Evolutionary conservation across 495 filamentous ascomycete genomes (phyloP), one percentile per base, ranked within the genome.

Genomic region (Neurospora pannonica): DNA sequence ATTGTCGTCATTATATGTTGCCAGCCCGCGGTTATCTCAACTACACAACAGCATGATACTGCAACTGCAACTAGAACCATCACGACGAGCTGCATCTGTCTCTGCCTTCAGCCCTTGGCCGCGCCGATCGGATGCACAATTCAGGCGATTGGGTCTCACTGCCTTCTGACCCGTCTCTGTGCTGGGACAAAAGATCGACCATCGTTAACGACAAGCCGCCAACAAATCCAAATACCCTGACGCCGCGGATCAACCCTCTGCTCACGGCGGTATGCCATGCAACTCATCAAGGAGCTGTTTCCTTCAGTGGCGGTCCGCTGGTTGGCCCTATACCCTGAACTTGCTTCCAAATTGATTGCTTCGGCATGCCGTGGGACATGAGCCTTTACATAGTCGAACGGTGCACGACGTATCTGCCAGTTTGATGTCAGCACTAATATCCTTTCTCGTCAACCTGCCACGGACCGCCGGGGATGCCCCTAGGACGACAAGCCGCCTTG

Each of bases 371-470:
- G 73, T 78, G 72, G 74, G 72, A 79, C 76, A 75, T 74, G 42
- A 46, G 39, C 73, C 15, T 73, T 67, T 38, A 72, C 71, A 74
- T 75, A 75, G 31, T 73, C 34, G 38, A 38, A 62, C 24, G 71
- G 71, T 60, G 72, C 70, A 70, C 7, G 34, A 72, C n/a, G 3
- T 42, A 48, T 38, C 24, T 31, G 71, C 37, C 74, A 31, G 24
- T 62, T 24, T 67, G 39, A 60, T 76, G 74, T 70, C 42, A 76
- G 75, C 74, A 70, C 73, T 74, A 76, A 76, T 76, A 72, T 77
- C 60, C 36, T 54, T 71, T 72, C 77, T 78, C 78, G 75, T 78
- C 78, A 75, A 78, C 72, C 62, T 76, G 76, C 70, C 36, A 72
- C 75, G 74, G 73, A 24, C 62, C 19, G 73, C 38, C 38, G 60